Evolutionary conservation across 2,329 filamentous ascomycete genomes (phyloP), one percentile per base, ranked within the genome.

Genomic region (Dryadomyces quercivorus): DNA sequence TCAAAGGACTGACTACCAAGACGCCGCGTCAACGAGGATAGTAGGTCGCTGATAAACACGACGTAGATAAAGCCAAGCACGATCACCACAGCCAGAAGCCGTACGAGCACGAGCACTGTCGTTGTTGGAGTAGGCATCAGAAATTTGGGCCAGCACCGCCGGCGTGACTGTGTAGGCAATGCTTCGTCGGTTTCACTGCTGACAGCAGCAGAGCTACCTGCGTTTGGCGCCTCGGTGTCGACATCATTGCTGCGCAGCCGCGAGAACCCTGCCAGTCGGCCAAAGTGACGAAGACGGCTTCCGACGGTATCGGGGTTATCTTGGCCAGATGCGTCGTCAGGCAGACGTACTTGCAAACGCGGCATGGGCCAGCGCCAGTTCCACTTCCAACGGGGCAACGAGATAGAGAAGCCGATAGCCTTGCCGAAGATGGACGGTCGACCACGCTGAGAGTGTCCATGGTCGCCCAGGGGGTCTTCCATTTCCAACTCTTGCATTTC

Each of bases 401-500:
- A 74, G 31, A 80, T 40, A 62, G 7, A 72, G 57, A 77, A 75
- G 21, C 72, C 72, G 63, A 81, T 78, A 47, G 75, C 68, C 66
- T 82, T 82, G 51, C 75, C 72, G 73, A 76, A 81, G 53, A 72
- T 65, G 2, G 71, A 73, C 22, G 73, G 66, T 34, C 70, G 67
- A 12, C 57, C 61, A 26, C 53, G 63, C 55, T 58, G 70, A 62
- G 56, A 68, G 64, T 56, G 58, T 10, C 38, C 36, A 21, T 20
- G 46, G 20, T 13, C 46, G 50, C 71, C 67, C 21, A 70, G 64
- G 31, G 82, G 81, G 61, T 94, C 89, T 63, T 89, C 80, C 45
- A 94, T 81, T 61, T 94, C 89, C 77, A 95, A 83, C 76, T 96
- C 86, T 65, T 94, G 82, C 72, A 97, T 85, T 69, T 93, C 88